Conservation (phyloP, 2,329 filamentous ascomycete genomes). For the Blastomyces percursus region DNA sequence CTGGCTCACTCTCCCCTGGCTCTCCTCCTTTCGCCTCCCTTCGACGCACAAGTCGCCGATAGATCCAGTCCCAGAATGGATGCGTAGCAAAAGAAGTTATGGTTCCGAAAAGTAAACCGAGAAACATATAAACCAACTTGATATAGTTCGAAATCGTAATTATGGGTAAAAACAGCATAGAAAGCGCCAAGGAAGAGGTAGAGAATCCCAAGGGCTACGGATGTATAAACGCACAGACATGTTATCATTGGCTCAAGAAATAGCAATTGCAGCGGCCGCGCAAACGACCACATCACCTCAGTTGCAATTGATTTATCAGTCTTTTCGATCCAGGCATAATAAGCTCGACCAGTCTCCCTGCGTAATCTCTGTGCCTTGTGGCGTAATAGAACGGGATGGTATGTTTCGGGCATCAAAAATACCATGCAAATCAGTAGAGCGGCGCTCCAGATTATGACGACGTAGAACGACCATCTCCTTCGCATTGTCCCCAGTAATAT, state of each 20-base stretch:
- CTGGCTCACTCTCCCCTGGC: conserved; percentile 48
- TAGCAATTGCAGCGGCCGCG: conserved; percentile 39
- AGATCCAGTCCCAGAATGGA: neutral
- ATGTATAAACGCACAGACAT: conserved; percentile 18
- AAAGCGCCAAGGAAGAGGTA: conserved; percentile 36
- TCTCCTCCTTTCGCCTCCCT: neutral
- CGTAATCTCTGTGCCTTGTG: conserved; percentile 57
- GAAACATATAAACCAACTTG: conserved; percentile 25
- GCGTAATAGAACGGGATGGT: conserved; percentile 59
- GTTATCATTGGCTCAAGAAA: conserved; percentile 34
- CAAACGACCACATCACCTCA: conserved; percentile 46
- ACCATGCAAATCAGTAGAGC: conserved; percentile 50
- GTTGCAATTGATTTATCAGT: conserved; percentile 49
- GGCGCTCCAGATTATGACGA: conserved; percentile 62
- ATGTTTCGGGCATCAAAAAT: conserved; percentile 68
- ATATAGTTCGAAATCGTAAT: conserved; percentile 30
- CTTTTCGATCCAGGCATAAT: conserved; percentile 60
- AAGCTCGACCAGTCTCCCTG: conserved; percentile 60
- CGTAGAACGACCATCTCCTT: conserved; percentile 60
- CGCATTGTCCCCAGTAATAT: neutral
- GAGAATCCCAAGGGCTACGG: conserved; percentile 10
- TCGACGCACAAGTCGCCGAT: neutral
- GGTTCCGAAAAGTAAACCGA: conserved; percentile 15
- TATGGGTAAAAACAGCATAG: conserved; percentile 31
- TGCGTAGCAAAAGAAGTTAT: neutral